phyloP scores from a whole-genome alignment of 1,284 basidiomycete species.

The Takashimella tepidaria region DNA sequence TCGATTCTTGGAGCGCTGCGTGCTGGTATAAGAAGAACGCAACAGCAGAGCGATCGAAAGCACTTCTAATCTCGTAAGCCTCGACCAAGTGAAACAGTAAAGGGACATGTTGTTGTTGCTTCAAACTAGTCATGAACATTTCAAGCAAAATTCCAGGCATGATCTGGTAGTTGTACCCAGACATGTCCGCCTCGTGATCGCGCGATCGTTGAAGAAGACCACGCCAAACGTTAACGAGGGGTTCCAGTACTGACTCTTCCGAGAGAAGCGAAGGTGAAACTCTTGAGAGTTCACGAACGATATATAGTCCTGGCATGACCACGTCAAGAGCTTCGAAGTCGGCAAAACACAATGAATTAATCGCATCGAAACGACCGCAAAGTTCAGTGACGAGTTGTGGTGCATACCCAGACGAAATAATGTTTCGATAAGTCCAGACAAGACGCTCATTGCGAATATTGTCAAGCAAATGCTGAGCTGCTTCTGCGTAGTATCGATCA shows the following conservation, averaged over 20 bases:
- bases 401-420: conserved; percentile 70
- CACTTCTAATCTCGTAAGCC: conserved; percentile 72
- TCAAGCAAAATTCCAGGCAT: conserved; percentile 66
- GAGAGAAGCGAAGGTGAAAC: conserved; percentile 57
- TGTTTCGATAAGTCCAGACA: conserved; percentile 72
- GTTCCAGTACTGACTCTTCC: conserved; percentile 60
- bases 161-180: conserved; percentile 55
- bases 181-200: conserved; percentile 38
- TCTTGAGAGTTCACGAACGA: conserved; percentile 71
- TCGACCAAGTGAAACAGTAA: conserved; percentile 83
- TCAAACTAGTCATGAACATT: conserved; percentile 62
- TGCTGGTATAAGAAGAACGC: conserved; percentile 85
- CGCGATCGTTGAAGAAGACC: conserved; percentile 44
- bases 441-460: conserved; percentile 69
- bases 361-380: conserved; percentile 57
- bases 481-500: conserved; percentile 81
- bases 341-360: conserved; percentile 59
- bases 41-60: conserved; percentile 75
- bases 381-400: conserved; percentile 71
- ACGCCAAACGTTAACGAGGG: conserved; percentile 68
- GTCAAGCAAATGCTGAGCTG: conserved; percentile 76
- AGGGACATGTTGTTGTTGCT: conserved; percentile 72
- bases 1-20: conserved; percentile 58
- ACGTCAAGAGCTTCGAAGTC: conserved; percentile 55
- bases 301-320: conserved; percentile 63